Percentiles rank a stretch among this genome's conserved stretches.
These are phyloP conservation scores for Trametes hirsuta DNA, from an alignment of 1,284 basidiomycete species.

Conservation along the genomic window DNA sequence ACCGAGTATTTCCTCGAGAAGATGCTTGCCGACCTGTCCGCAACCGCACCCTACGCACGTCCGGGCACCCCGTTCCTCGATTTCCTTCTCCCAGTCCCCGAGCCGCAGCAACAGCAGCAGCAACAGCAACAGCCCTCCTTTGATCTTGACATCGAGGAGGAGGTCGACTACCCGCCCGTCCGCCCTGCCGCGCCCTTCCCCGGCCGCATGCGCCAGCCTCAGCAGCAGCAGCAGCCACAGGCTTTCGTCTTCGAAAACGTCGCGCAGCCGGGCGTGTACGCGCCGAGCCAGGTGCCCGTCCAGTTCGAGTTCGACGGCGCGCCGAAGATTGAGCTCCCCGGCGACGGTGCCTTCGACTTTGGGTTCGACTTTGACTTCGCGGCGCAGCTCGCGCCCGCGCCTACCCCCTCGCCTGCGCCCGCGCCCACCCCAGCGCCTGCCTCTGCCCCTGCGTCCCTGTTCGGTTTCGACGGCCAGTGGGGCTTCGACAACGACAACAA, in stretches of 20 bases:
- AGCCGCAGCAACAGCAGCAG: no score
- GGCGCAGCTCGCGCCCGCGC: background rate
- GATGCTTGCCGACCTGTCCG: no score
- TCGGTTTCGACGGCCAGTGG: no score
- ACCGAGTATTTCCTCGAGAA: no score
- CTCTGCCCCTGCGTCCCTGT: background rate
- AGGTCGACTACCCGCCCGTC: background rate
- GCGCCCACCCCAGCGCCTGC: background rate
- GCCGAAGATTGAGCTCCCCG: background rate
- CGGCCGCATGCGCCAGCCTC: background rate
- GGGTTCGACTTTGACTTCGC: background rate
- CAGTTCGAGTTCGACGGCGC: background rate
- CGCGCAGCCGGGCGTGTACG: background rate
- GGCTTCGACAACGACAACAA: no score
- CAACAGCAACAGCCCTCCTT: background rate
- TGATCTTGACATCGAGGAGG: no score
- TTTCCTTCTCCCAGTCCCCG: no score
- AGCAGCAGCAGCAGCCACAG: background rate
- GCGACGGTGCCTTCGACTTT: background rate
- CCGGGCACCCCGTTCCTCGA: no score
- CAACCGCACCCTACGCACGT: no score
- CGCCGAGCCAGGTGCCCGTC: background rate
- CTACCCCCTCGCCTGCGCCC: background rate
- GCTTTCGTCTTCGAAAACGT: constrained; percentile 3
- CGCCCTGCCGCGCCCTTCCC: background rate